Percentiles rank a stretch among this genome's conserved stretches.
These are phyloP conservation scores for Amylocarpus encephaloides DNA, from an alignment of 2,329 filamentous ascomycete species.

Conservation along the genomic window DNA sequence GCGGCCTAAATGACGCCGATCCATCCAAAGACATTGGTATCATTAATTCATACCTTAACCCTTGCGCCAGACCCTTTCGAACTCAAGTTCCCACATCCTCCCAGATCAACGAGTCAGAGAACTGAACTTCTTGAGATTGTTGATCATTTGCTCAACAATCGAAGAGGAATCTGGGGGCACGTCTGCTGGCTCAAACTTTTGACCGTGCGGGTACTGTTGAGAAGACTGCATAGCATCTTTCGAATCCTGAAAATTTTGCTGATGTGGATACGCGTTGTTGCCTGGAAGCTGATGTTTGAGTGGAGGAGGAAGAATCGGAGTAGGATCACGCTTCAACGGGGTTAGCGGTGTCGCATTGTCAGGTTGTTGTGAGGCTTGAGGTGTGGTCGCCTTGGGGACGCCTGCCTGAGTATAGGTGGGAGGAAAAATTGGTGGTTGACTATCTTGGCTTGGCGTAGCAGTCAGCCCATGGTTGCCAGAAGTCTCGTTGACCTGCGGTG, in stretches of 20 bases:
- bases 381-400: background rate
- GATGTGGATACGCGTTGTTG: slow-evolving; percentile 22
- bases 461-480: no score
- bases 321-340: background rate
- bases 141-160: slow-evolving; percentile 48
- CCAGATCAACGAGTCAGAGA: no score
- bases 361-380: background rate
- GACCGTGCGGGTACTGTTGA: slow-evolving; percentile 4
- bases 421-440: no score
- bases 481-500: no score
- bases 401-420: no score
- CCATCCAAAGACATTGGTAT: slow-evolving; percentile 2
- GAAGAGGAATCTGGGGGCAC: slow-evolving; percentile 31
- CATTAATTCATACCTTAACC: slow-evolving; percentile 1
- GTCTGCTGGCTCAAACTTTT: slow-evolving; percentile 25
- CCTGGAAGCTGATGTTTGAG: slow-evolving; percentile 7
- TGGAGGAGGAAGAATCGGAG: slow-evolving; percentile 2
- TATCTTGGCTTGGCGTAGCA: no score
- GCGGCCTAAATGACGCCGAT: background rate
- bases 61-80: background rate
- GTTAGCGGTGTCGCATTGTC: background rate
- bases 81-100: background rate
- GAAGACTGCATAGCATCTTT: background rate
- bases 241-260: slow-evolving; percentile 20
- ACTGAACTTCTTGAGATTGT: slow-evolving; percentile 38